Percentiles rank a stretch among this genome's conserved stretches.
Evolutionary conservation across 2,329 filamentous ascomycete species (phyloP).

Genomic region (Ophiocordyceps camponoti-rufipedis): DNA sequence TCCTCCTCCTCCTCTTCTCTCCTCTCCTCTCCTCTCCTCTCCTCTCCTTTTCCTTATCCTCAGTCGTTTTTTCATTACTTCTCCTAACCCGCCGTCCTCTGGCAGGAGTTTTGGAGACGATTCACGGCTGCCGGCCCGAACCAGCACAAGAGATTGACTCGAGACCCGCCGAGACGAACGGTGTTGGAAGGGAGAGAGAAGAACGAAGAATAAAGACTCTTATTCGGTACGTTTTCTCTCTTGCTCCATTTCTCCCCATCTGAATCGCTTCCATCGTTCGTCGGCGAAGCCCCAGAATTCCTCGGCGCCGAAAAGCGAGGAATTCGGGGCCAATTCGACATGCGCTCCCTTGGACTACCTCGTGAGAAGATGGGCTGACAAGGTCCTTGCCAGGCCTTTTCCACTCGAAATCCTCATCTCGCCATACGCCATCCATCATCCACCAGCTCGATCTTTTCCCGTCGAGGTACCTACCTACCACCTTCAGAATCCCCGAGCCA

Average conservation of each 20-base stretch:
- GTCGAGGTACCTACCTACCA: neutral
- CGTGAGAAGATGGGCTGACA: too few species aligned
- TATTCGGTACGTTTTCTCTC: too few species aligned
- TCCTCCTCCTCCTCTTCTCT: slow-evolving; percentile 12
- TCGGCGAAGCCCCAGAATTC: slow-evolving; percentile 14
- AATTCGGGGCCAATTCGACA: slow-evolving; percentile 17
- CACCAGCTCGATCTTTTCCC: neutral
- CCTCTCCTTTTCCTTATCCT: slow-evolving; percentile 14
- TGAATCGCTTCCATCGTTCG: slow-evolving; percentile 3
- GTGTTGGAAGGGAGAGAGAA: slow-evolving; percentile 4
- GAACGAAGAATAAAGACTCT: neutral
- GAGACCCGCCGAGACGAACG: slow-evolving; percentile 9
- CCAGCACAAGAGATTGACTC: slow-evolving; percentile 1
- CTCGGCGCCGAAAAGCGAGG: slow-evolving; percentile 21
- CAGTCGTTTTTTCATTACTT: slow-evolving; percentile 18
- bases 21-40: slow-evolving; percentile 20
- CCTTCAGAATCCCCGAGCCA: neutral
- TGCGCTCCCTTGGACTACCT: slow-evolving; percentile 4
- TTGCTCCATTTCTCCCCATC: slow-evolving; percentile 4
- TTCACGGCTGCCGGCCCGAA: slow-evolving; percentile 15
- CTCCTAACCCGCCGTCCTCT: slow-evolving; percentile 11
- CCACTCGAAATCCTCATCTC: neutral
- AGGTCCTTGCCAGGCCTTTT: too few species aligned
- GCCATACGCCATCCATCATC: neutral
- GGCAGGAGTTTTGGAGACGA: slow-evolving; percentile 11